Base-by-base conservation (phyloP, 257 asterid genomes). In the Cinchona pubescens region DNA sequence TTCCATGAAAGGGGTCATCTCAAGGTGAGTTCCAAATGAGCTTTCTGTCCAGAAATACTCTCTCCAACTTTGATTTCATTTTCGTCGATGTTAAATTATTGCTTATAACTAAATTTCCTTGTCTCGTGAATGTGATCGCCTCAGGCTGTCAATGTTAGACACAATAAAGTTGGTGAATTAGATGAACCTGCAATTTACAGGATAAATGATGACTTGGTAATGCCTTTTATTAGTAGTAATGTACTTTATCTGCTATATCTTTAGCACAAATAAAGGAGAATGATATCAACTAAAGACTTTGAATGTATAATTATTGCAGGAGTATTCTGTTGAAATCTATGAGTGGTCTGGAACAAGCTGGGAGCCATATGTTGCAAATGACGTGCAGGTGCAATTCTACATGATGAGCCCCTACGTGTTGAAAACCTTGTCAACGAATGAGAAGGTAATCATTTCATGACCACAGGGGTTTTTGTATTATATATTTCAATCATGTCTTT, bases 1-100 rank as follows among this genome's bases (percentile, higher is more conserved):
- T 92, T 92, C 90, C 97, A 92, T 73, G 96, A 89, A 83, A 88
- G 96, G 74, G 96, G 97, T 55, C 96, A 92, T 88, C 90, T 92
- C 72, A 92, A 90, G 97, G 97, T 91, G 87, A 45, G 56, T 62
- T 68, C 67, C 38, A 32, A 56, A 65, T 37, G 49, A 42, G n/a
- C n/a, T n/a, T n/a, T 63, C 30, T 60, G 10, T 29, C 27, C 45
- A 30, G 27, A 60, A 14, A 51, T 7, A 18, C 12, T 43, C 37
- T 29, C 51, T 51, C 40, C 42, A 51, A 51, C 49, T 15, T 42
- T 65, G 9, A 0, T 27, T 78, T 19, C 69, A 0, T 3, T 68
- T 40, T 32, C 25, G 7, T 48, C 30, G n/a, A 30, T 21, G 5
- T 14, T 19, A 25, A 12, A 2, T 72, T 40, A 49, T 27, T 19